Evolutionary conservation across 257 asterid genomes (phyloP), one percentile per base, ranked within the genome.

Genomic region (Thymus mandschuricus): DNA sequence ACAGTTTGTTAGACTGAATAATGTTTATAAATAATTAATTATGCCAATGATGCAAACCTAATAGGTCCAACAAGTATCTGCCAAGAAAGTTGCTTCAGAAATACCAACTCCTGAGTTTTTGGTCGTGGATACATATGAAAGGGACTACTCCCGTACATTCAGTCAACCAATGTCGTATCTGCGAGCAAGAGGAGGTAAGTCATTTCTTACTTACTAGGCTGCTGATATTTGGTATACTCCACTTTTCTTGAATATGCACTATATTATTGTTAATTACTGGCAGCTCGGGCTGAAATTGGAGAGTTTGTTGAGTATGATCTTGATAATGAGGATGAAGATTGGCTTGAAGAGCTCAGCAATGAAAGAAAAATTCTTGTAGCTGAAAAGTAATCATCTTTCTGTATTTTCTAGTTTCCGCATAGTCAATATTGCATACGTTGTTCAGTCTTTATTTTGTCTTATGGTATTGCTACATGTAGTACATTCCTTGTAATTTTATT

Each of bases 231-330:
- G 34, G 43, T 30, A 64, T 6, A 0, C 28, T 27, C 29, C 58
- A 7, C 70, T 65, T 46, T 31, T 11, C 70, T 46, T 65, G 8
- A 29, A 46, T 30, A 30, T 46, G 59, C 70, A 65, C 13, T 48
- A 65, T 48, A 65, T 6, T 9, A 48, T 65, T 48, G 58, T 48
- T 52, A 48, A 65, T 71, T 57, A 49, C 76, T 79, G 86, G 60
- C 88, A 94, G 98, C 89, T 68, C 96, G 98, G 57, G 92, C 98
- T 78, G 98, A 94, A 83, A 84, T 94, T 61, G 99, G 99, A 81
- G 98, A 94, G 72, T 94, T 91, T 84, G 81, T 94, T n/a, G 99
- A 94, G 85, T 94, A 94, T 68, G 99, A 94, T 81, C 98, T 94
- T 44, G 99, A 94, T 78, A 91, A 94, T 74, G 99, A 94, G 92